Conservation (phyloP, 257 asterid genomes). For the Cynanchum wilfordii region DNA sequence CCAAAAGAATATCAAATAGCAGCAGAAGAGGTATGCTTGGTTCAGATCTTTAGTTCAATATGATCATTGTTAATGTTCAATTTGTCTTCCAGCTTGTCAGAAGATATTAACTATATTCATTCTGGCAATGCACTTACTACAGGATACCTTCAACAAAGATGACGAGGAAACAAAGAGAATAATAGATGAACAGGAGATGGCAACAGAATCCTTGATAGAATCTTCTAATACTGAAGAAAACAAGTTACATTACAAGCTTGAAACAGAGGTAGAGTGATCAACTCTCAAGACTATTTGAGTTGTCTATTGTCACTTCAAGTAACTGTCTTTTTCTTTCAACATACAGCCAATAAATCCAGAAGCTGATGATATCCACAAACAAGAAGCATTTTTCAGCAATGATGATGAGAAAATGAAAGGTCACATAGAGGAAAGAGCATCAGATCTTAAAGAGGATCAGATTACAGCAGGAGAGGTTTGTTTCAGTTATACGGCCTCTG, state of each 20-base stretch:
- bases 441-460: neutral
- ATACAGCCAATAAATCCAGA: constrained; percentile 19
- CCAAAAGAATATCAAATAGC: neutral
- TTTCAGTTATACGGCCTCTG: neutral
- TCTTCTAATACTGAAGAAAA: neutral
- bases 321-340: neutral
- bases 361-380: neutral
- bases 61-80: neutral
- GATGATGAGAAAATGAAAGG: constrained; percentile 7
- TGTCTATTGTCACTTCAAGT: neutral
- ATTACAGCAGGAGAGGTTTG: constrained; percentile 4
- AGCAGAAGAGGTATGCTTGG: neutral
- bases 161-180: neutral
- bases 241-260: neutral
- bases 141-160: neutral
- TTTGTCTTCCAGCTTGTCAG: neutral
- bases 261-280: constrained; percentile 4
- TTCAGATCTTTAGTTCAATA: neutral
- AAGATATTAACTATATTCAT: neutral
- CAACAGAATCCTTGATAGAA: neutral
- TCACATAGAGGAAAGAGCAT: neutral
- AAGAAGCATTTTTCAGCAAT: constrained; percentile 4
- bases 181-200: neutral
- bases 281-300: neutral
- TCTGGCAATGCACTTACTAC: neutral